Evolutionary conservation across 192 early-diverging fungal genomes (phyloP).

Genomic region (Nowakowskiella sp.): DNA sequence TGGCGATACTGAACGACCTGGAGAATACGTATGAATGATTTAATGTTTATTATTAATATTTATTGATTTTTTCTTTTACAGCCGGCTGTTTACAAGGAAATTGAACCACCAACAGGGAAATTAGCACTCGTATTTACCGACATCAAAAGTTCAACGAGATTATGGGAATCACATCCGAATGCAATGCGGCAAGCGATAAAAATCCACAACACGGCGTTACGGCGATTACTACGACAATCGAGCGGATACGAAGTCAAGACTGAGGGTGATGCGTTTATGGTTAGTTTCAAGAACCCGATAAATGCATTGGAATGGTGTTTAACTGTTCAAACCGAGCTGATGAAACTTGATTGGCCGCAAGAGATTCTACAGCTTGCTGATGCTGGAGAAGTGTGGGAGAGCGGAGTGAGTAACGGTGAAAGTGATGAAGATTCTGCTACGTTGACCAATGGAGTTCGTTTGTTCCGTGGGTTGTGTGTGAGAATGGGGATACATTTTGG

Average conservation of each 20-base stretch:
- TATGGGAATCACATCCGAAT: conserved; percentile 80
- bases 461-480: conserved; percentile 81
- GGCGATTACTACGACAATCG: conserved; percentile 66
- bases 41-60: conserved; percentile 20
- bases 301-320: conserved; percentile 82
- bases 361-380: conserved; percentile 73
- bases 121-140: conserved; percentile 88
- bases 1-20: no score
- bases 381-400: conserved; percentile 63
- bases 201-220: conserved; percentile 75
- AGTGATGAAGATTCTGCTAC: conserved; percentile 9
- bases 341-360: conserved; percentile 78
- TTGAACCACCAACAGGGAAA: conserved; percentile 72
- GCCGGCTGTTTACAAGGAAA: no score
- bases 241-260: conserved; percentile 95
- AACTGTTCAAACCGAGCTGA: conserved; percentile 71
- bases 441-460: conserved; percentile 24
- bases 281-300: conserved; percentile 73
- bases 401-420: conserved; percentile 20
- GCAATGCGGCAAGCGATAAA: conserved; percentile 85
- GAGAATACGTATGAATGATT: no score
- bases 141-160: conserved; percentile 84
- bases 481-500: conserved; percentile 94
- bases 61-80: conserved; percentile 38
- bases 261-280: conserved; percentile 93